Conservation (phyloP, 306 rosid species). For the Hippophae gyantsensis region DNA sequence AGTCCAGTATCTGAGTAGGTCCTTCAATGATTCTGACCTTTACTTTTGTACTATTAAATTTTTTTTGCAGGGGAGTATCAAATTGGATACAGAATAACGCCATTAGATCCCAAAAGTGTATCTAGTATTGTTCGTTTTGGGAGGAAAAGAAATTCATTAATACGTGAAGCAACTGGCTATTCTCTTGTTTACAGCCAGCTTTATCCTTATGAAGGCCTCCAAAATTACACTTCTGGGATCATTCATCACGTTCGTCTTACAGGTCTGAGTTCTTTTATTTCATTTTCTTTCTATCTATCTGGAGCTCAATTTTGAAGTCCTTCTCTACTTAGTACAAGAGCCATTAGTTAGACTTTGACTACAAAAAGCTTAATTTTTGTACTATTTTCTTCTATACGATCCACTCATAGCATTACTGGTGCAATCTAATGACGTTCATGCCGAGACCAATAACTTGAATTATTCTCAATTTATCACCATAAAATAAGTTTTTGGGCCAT, state of each 20-base stretch:
- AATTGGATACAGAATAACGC: conserved; percentile 55
- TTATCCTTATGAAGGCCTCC: conserved; percentile 74
- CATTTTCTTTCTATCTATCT: conserved; percentile 4
- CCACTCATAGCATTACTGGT: no score
- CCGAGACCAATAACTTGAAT: background rate
- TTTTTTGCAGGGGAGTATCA: conserved; percentile 54
- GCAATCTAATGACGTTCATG: no score
- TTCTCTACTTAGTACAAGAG: background rate
- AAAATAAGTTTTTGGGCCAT: background rate
- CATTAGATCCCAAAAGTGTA: conserved; percentile 58
- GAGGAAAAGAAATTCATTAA: conserved; percentile 25
- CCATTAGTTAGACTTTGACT: background rate
- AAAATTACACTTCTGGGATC: conserved; percentile 82
- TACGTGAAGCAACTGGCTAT: conserved; percentile 47
- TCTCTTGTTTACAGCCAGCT: conserved; percentile 66
- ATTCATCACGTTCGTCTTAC: conserved; percentile 75
- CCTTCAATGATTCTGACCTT: no score
- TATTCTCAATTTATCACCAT: background rate
- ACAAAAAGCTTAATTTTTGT: no score
- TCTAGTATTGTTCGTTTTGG: conserved; percentile 54
- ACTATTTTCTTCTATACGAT: no score
- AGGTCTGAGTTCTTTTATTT: conserved; percentile 29
- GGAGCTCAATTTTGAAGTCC: background rate
- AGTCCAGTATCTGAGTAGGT: no score
- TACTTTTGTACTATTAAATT: background rate